Conservation (phyloP, 2,329 filamentous ascomycete species). For the Stagonosporopsis tanaceti region DNA sequence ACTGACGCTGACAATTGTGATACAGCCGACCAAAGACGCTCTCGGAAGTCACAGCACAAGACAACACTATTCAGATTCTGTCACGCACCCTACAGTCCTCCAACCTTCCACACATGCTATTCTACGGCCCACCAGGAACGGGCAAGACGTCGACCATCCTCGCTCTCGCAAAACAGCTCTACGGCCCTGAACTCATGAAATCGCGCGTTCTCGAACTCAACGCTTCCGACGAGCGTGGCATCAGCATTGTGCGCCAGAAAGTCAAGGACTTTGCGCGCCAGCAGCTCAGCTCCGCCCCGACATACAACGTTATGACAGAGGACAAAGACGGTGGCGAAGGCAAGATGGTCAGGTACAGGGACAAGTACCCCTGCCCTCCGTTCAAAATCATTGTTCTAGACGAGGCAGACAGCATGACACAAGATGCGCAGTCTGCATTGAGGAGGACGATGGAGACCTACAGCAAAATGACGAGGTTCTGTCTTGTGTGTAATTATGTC, state of each 20-base stretch:
- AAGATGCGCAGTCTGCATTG: slow-evolving; percentile 93
- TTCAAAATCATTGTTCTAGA: slow-evolving; percentile 99
- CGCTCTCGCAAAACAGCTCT: slow-evolving; percentile 95
- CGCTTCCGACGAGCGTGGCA: slow-evolving; percentile 97
- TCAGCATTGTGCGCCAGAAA: slow-evolving; percentile 95
- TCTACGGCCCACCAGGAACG: slow-evolving; percentile 96
- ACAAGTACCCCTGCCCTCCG: slow-evolving; percentile 88
- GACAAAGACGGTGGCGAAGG: slow-evolving; percentile 38
- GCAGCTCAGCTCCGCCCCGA: slow-evolving; percentile 84
- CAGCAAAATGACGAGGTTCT: slow-evolving; percentile 94
- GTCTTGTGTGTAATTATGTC: slow-evolving; percentile 98
- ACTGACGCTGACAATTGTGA: slow-evolving; percentile 21
- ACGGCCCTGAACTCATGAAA: slow-evolving; percentile 92
- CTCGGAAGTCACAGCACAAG: slow-evolving; percentile 94
- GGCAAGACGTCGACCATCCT: slow-evolving; percentile 98
- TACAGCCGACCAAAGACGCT: slow-evolving; percentile 91
- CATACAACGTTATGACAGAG: slow-evolving; percentile 66
- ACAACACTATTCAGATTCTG: slow-evolving; percentile 93
- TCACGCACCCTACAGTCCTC: slow-evolving; percentile 92
- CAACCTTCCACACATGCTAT: slow-evolving; percentile 99
- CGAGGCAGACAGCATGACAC: slow-evolving; percentile 98
- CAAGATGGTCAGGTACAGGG: slow-evolving; percentile 57
- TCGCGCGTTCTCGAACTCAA: slow-evolving; percentile 98
- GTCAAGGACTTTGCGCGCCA: slow-evolving; percentile 98
- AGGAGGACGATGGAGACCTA: slow-evolving; percentile 98